A percentile compares a stretch with the other conserved stretches of the same genome.
phyloP scores from a whole-genome alignment of 768 basidiomycete species.

The Russula sp. region DNA sequence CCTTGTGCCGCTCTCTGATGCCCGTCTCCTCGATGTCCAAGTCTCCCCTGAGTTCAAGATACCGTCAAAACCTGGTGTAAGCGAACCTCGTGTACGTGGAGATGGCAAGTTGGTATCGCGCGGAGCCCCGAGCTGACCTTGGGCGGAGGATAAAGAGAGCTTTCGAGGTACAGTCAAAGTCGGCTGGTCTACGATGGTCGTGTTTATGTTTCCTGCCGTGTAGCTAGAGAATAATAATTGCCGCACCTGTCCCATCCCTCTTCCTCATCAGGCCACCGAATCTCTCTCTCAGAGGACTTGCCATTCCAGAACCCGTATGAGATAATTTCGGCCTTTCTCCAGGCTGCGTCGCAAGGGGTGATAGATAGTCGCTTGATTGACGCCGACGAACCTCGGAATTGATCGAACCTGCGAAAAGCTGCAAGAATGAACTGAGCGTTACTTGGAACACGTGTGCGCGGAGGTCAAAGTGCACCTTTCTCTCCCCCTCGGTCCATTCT shows the following conservation, averaged over 20 bases:
- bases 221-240: conserved; percentile 6
- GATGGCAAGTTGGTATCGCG: conserved; percentile 57
- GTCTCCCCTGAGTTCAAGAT: conserved; percentile 60
- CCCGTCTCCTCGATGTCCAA: conserved; percentile 59
- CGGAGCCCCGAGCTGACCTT: conserved; percentile 48
- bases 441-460: conserved; percentile 7
- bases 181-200: conserved; percentile 46
- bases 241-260: conserved; percentile 63
- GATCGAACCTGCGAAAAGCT: conserved; percentile 77
- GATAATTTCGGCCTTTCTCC: conserved; percentile 54
- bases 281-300: conserved; percentile 59
- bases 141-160: conserved; percentile 59
- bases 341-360: conserved; percentile 49
- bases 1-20: conserved; percentile 52
- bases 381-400: conserved; percentile 87
- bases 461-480: conserved; percentile 56
- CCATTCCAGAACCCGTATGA: conserved; percentile 42
- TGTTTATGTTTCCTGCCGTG: conserved; percentile 3
- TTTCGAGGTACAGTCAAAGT: conserved; percentile 55
- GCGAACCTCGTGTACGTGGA: conserved; percentile 57
- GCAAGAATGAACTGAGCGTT: conserved; percentile 11
- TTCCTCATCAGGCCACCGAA: conserved; percentile 57
- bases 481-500: conserved; percentile 79
- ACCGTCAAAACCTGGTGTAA: conserved; percentile 64
- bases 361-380: conserved; percentile 69